phyloP scores from a whole-genome alignment of 106 monocot species.

The Phalaenopsis aphrodite region DNA sequence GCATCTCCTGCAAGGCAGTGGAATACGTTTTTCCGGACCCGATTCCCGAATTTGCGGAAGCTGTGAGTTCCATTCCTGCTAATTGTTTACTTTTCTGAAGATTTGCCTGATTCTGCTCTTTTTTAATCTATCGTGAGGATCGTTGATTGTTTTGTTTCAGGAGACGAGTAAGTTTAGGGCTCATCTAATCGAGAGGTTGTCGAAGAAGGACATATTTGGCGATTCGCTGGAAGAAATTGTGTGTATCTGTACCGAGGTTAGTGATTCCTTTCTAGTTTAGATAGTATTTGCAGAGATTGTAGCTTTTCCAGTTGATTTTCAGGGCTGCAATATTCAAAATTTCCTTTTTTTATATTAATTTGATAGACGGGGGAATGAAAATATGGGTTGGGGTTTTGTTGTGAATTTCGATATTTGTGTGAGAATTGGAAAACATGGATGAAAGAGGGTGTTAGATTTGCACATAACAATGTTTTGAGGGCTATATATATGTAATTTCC shows the following conservation, averaged over 20 bases:
- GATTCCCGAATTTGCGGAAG: conserved; percentile 56
- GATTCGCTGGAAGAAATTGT: conserved; percentile 48
- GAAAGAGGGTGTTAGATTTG: too few species aligned
- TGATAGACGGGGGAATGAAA: too few species aligned
- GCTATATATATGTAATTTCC: too few species aligned
- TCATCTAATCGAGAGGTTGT: conserved; percentile 39
- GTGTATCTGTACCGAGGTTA: conserved; percentile 49
- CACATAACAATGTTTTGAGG: too few species aligned
- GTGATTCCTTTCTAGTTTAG: conserved; percentile 1
- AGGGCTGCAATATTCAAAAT: not conserved
- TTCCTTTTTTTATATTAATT: too few species aligned
- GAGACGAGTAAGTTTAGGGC: conserved; percentile 51
- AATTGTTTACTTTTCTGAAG: not conserved
- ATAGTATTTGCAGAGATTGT: not conserved
- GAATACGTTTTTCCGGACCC: conserved; percentile 74
- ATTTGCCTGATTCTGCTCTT: not conserved
- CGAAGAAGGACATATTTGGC: conserved; percentile 58
- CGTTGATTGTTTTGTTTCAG: conserved; percentile 17
- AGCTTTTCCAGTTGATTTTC: not conserved
- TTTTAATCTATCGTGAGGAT: too few species aligned
- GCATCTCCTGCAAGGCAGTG: conserved; percentile 11
- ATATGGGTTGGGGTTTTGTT: too few species aligned
- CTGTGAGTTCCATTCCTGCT: conserved; percentile 20
- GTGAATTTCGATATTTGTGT: too few species aligned
- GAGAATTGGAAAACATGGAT: too few species aligned